phyloP scores from a whole-genome alignment of 2,329 filamentous ascomycete genomes.

The Exophiala oligosperma region DNA sequence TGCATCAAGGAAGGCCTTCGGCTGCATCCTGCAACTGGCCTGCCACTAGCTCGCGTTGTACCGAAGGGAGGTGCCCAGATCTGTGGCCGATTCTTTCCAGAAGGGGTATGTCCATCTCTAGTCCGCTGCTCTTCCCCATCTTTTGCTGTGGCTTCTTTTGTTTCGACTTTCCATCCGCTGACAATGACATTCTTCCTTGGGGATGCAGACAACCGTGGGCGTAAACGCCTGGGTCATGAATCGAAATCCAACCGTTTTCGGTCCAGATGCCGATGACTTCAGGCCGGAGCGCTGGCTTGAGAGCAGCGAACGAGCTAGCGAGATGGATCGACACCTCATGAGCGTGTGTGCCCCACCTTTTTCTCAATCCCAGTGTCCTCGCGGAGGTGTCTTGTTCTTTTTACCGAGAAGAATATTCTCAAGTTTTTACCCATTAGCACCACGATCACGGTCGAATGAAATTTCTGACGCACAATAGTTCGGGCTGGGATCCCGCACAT shows the following conservation, averaged over 20 bases:
- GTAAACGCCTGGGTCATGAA: background rate
- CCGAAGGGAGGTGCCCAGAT: slow-evolving; percentile 46
- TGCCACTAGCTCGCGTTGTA: slow-evolving; percentile 69
- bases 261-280: background rate
- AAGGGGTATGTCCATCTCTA: slow-evolving; percentile 1
- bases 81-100: slow-evolving; percentile 41
- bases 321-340: background rate
- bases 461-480: background rate
- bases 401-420: no score
- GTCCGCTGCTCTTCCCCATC: no score
- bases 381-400: no score
- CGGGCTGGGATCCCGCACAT: background rate
- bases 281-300: background rate
- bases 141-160: no score
- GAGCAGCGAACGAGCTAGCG: background rate
- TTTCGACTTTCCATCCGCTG: no score
- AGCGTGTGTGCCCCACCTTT: no score
- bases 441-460: no score
- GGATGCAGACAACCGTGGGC: background rate
- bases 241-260: background rate
- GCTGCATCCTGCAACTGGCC: slow-evolving; percentile 48
- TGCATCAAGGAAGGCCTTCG: slow-evolving; percentile 76
- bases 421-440: no score
- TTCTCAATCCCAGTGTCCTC: no score
- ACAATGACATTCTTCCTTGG: no score